Evolutionary conservation across 1,139 yeast genomes (phyloP), one percentile per base, ranked within the genome.

Genomic region (Yamadazyma kanchanaburiensis): DNA sequence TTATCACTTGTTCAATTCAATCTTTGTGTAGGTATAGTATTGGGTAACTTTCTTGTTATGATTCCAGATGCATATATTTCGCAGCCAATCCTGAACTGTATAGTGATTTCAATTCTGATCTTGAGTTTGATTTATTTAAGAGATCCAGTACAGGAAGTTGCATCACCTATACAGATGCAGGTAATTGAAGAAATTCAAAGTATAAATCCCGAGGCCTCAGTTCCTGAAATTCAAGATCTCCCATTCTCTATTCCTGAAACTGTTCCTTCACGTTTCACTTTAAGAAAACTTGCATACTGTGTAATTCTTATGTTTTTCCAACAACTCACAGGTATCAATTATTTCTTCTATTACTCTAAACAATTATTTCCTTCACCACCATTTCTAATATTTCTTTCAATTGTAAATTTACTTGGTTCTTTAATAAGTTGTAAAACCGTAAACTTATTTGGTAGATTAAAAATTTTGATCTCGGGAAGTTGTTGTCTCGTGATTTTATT

Each of bases 261-360:
- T n/a, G n/a, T n/a, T n/a, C n/a, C n/a, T n/a, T n/a, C n/a, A n/a
- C n/a, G n/a, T n/a, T 26, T 26, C 16, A 5, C 7, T 5, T 22
- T 24, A 27, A 24, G 16, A 9, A 24, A 31, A n/a, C 17, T 27
- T 4, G 9, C 26, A 12, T 14, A 27, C 10, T 48, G 60, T 31
- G 42, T 53, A 20, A 25, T 36, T 3, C 24, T 60, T 5, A 52
- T 56, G 59, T 42, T 43, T 10, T 49, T 55, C 23, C 67, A 60
- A 38, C 67, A 60, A 37, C 39, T 60, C 23, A 56, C 64, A 1
- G 66, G 67, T 1, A 55, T 60, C 20, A 59, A 58, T 32, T 58
- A 53, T 27, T 58, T 58, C 32, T 60, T 61, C 31, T 61, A 60
- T 37, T 61, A 49, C 33, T 55, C 61, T 10, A 42, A 48, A 4